Evolutionary conservation across 331 rosid genomes (phyloP).

Genomic region (Acacia pycnantha): DNA sequence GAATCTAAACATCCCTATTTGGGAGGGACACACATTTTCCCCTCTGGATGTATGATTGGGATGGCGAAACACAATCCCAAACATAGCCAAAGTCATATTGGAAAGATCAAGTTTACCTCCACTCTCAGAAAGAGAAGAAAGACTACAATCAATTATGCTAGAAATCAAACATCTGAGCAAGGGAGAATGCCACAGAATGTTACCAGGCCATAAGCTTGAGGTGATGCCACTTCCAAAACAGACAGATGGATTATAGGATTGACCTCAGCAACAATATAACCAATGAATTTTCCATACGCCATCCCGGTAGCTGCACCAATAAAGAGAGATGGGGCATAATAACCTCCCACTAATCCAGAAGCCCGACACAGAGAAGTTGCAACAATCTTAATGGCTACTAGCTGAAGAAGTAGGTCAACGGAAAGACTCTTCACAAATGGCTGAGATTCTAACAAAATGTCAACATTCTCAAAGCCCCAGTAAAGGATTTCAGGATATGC

Average conservation of each 20-base stretch:
- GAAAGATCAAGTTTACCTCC: conserved; percentile 21
- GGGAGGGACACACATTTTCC: no score
- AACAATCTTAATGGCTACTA: conserved; percentile 71
- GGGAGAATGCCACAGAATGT: conserved; percentile 32
- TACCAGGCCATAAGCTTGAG: conserved; percentile 98
- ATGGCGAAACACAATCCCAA: no score
- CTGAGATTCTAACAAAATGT: conserved; percentile 81
- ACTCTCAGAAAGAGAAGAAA: conserved; percentile 13
- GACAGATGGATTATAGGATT: conserved; percentile 57
- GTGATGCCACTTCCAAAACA: conserved; percentile 87
- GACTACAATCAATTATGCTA: conserved; percentile 1
- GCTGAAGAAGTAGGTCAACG: conserved; percentile 77
- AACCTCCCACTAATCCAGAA: conserved; percentile 93
- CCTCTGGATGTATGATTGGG: no score
- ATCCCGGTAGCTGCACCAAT: conserved; percentile 94
- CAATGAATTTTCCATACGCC: conserved; percentile 84
- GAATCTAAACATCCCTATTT: no score
- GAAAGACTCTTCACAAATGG: conserved; percentile 75
- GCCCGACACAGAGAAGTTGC: conserved; percentile 90
- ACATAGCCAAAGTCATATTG: conserved; percentile 1
- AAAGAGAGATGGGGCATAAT: conserved; percentile 94
- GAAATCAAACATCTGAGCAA: conserved; percentile 17
- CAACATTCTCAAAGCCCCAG: conserved; percentile 95
- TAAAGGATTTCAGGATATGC: conserved; percentile 89
- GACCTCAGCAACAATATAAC: conserved; percentile 60